Conservation (phyloP, 1,284 basidiomycete genomes). For the Marasmius tenuissimus region DNA sequence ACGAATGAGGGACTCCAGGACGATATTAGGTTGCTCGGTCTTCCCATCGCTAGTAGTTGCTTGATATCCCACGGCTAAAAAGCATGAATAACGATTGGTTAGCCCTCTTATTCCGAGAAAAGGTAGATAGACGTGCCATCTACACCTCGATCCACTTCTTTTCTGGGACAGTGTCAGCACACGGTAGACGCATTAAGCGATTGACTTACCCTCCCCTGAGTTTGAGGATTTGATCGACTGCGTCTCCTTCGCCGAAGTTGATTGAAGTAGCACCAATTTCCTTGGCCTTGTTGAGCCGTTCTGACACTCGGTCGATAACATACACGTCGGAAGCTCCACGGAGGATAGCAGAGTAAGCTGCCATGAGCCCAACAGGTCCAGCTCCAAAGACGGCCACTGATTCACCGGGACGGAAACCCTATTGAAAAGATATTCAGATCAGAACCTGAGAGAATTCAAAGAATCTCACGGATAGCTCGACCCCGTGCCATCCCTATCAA, state of each 20-base stretch:
- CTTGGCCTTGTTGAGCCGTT: constrained; percentile 48
- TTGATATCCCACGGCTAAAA: constrained; percentile 50
- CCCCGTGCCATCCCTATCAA: constrained; percentile 46
- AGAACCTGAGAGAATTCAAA: neutral
- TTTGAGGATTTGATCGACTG: constrained; percentile 43
- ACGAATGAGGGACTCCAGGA: constrained; percentile 49
- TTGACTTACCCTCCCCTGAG: constrained; percentile 38
- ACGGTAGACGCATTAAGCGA: no score
- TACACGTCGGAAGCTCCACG: constrained; percentile 53
- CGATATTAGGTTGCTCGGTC: constrained; percentile 51
- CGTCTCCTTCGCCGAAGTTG: constrained; percentile 44
- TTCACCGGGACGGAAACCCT: constrained; percentile 53
- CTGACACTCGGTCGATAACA: constrained; percentile 53
- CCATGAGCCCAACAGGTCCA: constrained; percentile 51
- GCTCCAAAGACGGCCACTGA: constrained; percentile 53
- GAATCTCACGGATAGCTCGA: constrained; percentile 41
- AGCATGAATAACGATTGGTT: neutral
- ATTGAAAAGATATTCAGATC: neutral
- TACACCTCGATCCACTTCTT: constrained; percentile 53
- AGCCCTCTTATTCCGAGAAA: neutral
- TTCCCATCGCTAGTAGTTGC: constrained; percentile 49
- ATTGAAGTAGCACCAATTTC: constrained; percentile 50
- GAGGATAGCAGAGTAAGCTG: constrained; percentile 51
- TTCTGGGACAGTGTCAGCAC: constrained; percentile 21
- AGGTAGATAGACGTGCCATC: constrained; percentile 36